These are phyloP conservation scores for Barnettozyma pratensis DNA, from an alignment of 805 yeast genomes.

Conservation along the genomic window DNA sequence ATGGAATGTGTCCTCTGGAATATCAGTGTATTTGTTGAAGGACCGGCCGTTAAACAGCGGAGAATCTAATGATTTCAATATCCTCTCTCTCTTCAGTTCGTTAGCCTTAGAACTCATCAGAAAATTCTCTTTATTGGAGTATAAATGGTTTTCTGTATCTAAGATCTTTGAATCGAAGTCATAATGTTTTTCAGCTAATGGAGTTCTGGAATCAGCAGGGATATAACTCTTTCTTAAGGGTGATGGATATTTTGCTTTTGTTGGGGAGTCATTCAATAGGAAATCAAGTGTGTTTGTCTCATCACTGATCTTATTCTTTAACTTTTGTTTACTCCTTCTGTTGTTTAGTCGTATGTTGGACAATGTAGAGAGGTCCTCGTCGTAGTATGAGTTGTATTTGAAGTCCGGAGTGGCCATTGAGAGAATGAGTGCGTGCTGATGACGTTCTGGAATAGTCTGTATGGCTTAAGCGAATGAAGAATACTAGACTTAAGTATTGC, in stretches of 20 bases:
- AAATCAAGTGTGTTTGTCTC: conserved; percentile 4
- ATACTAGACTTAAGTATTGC: no score
- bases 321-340: conserved; percentile 14
- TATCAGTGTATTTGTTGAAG: not conserved
- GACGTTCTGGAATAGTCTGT: no score
- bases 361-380: conserved; percentile 19
- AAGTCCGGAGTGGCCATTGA: not conserved
- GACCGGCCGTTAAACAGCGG: not conserved
- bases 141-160: conserved; percentile 12
- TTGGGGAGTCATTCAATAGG: conserved; percentile 11
- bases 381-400: conserved; percentile 1
- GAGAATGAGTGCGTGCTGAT: not conserved
- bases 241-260: conserved; percentile 7
- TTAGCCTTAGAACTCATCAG: conserved; percentile 7
- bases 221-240: conserved; percentile 9
- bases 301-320: conserved; percentile 3
- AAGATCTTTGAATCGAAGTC: conserved; percentile 13
- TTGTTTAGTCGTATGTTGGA: conserved; percentile 18
- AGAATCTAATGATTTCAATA: conserved; percentile 6
- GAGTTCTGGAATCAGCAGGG: conserved; percentile 2
- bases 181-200: not conserved
- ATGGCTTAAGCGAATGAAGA: no score
- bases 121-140: conserved; percentile 13
- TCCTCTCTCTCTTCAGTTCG: conserved; percentile 16
- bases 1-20: conserved; percentile 1